These are phyloP conservation scores for Blastocystis sp. DNA, from an alignment of 352 stramenopile genomes.

Conservation along the genomic window DNA sequence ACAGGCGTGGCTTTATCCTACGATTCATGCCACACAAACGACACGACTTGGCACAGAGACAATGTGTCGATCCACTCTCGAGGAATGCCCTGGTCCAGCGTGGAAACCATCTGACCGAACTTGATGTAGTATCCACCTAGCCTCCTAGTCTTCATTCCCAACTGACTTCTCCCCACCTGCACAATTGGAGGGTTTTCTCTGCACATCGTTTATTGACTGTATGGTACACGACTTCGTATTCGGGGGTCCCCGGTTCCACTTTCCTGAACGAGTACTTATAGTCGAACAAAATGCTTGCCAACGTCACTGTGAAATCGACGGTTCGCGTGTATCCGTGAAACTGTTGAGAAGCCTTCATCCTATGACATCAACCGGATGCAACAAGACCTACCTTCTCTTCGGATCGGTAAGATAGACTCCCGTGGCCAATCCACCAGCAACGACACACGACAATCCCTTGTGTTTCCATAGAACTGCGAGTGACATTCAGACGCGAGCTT, in stretches of 20 bases:
- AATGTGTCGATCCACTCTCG: conserved; percentile 40
- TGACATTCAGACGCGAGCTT: neutral
- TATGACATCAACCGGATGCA: neutral
- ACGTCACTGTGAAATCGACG: conserved; percentile 6
- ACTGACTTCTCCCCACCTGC: neutral
- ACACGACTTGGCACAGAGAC: conserved; percentile 14
- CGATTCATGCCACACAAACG: neutral
- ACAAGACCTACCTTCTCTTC: neutral
- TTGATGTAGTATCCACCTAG: conserved; percentile 52
- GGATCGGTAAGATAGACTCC: neutral
- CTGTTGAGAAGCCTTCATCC: neutral
- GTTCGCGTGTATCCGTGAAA: neutral
- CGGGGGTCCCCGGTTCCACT: neutral
- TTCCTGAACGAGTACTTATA: conserved; percentile 51
- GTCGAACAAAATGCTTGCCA: conserved; percentile 8
- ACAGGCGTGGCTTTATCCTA: conserved; percentile 46
- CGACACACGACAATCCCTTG: neutral
- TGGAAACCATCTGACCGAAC: conserved; percentile 49
- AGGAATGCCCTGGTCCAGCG: conserved; percentile 11
- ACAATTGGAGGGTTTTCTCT: neutral
- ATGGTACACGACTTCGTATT: conserved; percentile 45
- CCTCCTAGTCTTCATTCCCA: neutral
- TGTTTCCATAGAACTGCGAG: neutral
- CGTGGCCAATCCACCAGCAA: neutral
- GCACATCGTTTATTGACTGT: conserved; percentile 27